Percentiles rank a stretch among this genome's conserved stretches.
These are phyloP conservation scores for Karstenula rhodostoma DNA, from an alignment of 2,329 filamentous ascomycete genomes.

Conservation along the genomic window DNA sequence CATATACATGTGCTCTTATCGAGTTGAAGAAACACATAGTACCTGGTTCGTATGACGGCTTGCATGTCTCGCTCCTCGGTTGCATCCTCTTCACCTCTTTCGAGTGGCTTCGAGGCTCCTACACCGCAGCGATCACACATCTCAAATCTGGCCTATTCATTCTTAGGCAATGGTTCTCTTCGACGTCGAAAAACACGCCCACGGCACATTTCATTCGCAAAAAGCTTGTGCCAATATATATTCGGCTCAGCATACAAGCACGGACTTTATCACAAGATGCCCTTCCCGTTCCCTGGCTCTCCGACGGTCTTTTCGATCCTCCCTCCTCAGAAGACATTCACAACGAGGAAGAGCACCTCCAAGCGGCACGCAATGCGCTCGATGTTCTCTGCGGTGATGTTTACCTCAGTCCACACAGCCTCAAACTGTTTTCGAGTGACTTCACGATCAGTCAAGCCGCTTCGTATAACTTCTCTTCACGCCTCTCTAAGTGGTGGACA, in stretches of 20 bases:
- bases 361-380: slow-evolving; percentile 7
- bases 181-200: slow-evolving; percentile 3
- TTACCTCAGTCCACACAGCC: slow-evolving; percentile 7
- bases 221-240: slow-evolving; percentile 13
- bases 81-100: slow-evolving; percentile 17
- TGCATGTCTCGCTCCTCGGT: slow-evolving; percentile 14
- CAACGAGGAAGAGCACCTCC: background rate
- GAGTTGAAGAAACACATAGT: slow-evolving; percentile 9
- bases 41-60: background rate
- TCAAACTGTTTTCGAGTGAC: background rate
- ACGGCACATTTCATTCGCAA: slow-evolving; percentile 14
- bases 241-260: slow-evolving; percentile 14
- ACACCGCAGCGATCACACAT: slow-evolving; percentile 8
- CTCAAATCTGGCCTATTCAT: slow-evolving; percentile 8
- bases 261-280: slow-evolving; percentile 8
- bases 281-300: slow-evolving; percentile 9
- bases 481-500: slow-evolving; percentile 9
- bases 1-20: slow-evolving; percentile 10
- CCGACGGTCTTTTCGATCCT: background rate
- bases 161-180: slow-evolving; percentile 12
- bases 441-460: background rate
- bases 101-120: slow-evolving; percentile 17
- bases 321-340: background rate
- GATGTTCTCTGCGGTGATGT: slow-evolving; percentile 12
- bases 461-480: background rate